Conservation (phyloP, 305 asterid genomes). For the Fraxinus greggii region DNA sequence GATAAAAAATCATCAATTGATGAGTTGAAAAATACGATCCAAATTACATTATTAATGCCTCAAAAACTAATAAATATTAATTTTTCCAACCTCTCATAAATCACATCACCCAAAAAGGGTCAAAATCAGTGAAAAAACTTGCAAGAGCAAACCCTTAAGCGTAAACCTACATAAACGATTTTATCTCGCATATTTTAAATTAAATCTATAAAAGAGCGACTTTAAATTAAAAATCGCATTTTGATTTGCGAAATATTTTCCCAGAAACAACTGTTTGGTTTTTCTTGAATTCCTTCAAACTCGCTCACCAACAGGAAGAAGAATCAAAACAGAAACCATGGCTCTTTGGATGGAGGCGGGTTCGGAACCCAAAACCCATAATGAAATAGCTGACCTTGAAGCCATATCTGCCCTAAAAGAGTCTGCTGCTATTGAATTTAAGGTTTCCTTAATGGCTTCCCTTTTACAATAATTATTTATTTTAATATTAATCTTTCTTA, state of each 20-base stretch:
- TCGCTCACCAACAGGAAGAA: neutral
- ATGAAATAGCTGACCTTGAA: slow-evolving; percentile 44
- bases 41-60: neutral
- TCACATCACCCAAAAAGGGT: too few species aligned
- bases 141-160: neutral
- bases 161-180: neutral
- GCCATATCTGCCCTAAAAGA: slow-evolving; percentile 59
- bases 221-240: slow-evolving; percentile 5
- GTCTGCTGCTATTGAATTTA: slow-evolving; percentile 55
- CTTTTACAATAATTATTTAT: neutral
- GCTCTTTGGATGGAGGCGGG: slow-evolving; percentile 55
- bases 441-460: slow-evolving; percentile 33
- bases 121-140: too few species aligned
- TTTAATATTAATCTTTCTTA: neutral
- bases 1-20: neutral
- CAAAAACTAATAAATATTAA: neutral
- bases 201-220: neutral
- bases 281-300: neutral
- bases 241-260: neutral
- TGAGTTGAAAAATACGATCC: neutral
- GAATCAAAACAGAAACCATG: slow-evolving; percentile 18
- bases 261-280: slow-evolving; percentile 17
- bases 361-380: slow-evolving; percentile 39
- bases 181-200: neutral
- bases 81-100: too few species aligned